These are phyloP conservation scores for Plantago elongata DNA, from an alignment of 257 asterid species.

Conservation along the genomic window DNA sequence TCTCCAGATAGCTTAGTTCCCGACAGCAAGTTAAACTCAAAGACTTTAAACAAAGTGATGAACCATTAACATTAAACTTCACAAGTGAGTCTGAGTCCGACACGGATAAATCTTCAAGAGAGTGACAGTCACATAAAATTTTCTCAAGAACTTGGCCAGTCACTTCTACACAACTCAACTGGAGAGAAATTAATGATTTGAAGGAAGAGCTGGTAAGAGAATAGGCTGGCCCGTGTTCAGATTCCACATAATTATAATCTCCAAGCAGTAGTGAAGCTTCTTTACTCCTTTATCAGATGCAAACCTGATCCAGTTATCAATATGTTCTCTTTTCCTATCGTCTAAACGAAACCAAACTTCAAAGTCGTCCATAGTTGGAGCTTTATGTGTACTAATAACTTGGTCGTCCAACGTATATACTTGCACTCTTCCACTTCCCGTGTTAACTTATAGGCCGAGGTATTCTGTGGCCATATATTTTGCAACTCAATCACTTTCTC, in stretches of 20 bases:
- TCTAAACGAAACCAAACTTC: not conserved
- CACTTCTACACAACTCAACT: not conserved
- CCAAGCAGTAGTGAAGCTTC: not conserved
- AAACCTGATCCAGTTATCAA: not conserved
- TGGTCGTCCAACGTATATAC: not conserved
- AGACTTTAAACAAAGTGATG: not conserved
- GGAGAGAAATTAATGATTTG: not conserved
- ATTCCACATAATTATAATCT: not conserved
- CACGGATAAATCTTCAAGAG: not conserved
- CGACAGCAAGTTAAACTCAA: too few species aligned
- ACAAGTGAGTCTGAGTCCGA: not conserved
- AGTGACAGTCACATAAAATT: not conserved
- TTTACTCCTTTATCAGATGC: not conserved
- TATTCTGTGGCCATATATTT: too few species aligned
- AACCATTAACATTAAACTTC: not conserved
- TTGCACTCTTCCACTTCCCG: not conserved
- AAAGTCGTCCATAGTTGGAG: not conserved
- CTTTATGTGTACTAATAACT: not conserved
- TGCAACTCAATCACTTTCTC: not conserved
- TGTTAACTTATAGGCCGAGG: not conserved
- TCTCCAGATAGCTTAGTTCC: too few species aligned
- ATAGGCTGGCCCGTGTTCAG: too few species aligned
- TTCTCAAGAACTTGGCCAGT: not conserved
- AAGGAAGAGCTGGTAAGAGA: not conserved
- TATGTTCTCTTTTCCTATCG: not conserved